Evolutionary conservation across 495 filamentous ascomycete genomes (phyloP), one percentile per base, ranked within the genome.

Genomic region (Penicillium macrosclerotiorum): DNA sequence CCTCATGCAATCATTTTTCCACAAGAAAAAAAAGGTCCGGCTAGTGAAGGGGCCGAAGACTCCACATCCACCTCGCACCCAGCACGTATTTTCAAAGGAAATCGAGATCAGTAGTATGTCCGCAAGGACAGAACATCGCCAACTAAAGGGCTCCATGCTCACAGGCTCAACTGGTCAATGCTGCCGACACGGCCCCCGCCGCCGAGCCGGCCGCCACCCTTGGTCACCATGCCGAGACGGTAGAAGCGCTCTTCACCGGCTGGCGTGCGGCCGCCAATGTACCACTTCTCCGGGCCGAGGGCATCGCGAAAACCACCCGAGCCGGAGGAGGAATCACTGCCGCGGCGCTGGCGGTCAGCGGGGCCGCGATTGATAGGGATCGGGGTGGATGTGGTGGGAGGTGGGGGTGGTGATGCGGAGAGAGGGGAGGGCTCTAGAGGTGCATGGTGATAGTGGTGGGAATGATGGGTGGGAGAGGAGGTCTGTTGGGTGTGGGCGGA

Each of bases 221-320:
- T 72, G 1, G 76, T 79, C 35, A 84, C 79, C 73, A 83, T 77
- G 9, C 78, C 80, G 14, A 85, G 43, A 52, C 88, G 84, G 55
- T 94, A 94, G 62, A 90, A 95, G 57, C 82, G 76, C 65, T 96
- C 90, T 58, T 95, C 90, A 4, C 90, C 90, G 1, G 69, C 75
- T n/a, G 88, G 84, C 24, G 88, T 94, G 52, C 85, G 69, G 2
- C 90, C 90, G 2, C 90, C 90, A 40, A 96, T 88, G 64, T 92
- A 96, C 84, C 89, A 89, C 57, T 84, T 87, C 69, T 95, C 90
- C 0, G 78, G 77, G 0, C 86, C 86, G 2, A 84, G 54, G 4
- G 82, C 82, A 53, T 94, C 90, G 13, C 86, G 70, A 53, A 94
- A 95, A 3, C 76, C 76, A 16, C 89, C 87, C 29, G 80, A 86